Evolutionary conservation across 305 asterid species (phyloP).

Genomic region (Striga hermonthica): DNA sequence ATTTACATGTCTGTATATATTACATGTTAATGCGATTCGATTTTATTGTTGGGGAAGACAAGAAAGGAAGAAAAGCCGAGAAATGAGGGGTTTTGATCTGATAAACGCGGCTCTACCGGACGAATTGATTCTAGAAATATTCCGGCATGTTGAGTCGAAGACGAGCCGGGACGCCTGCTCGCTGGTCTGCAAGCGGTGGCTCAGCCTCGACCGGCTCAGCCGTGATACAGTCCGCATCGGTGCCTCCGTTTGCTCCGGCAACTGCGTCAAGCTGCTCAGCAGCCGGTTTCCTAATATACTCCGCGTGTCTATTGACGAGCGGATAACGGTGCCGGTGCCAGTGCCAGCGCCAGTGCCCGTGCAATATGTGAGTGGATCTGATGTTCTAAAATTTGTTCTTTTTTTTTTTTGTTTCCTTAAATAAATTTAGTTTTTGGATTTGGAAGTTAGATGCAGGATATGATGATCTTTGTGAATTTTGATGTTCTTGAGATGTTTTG

Average conservation of each 20-base stretch:
- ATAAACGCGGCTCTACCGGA: constrained; percentile 64
- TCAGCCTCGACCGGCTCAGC: constrained; percentile 70
- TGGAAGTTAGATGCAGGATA: constrained; percentile 19
- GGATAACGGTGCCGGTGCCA: constrained; percentile 51
- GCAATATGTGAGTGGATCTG: constrained; percentile 38
- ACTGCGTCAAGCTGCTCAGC: constrained; percentile 50
- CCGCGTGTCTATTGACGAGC: constrained; percentile 56
- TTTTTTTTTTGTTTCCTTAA: neutral
- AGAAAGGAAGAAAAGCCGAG: neutral
- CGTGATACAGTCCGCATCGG: constrained; percentile 69
- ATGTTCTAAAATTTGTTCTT: neutral
- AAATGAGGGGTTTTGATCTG: constrained; percentile 57
- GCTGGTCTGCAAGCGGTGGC: constrained; percentile 88
- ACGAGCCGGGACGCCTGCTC: constrained; percentile 63
- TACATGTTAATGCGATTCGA: too few relatives aligned
- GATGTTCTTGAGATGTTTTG: neutral
- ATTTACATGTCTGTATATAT: too few relatives aligned
- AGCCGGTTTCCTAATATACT: constrained; percentile 48
- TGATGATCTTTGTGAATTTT: constrained; percentile 1
- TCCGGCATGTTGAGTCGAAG: constrained; percentile 55
- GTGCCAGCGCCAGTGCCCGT: constrained; percentile 37
- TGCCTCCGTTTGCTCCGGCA: constrained; percentile 64
- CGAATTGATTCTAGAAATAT: constrained; percentile 66
- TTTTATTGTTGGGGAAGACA: neutral
- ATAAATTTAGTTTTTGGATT: constrained; percentile 14